Base-by-base conservation (phyloP, 2,329 filamentous ascomycete species). In the Sporothrix pseudoabietina region DNA sequence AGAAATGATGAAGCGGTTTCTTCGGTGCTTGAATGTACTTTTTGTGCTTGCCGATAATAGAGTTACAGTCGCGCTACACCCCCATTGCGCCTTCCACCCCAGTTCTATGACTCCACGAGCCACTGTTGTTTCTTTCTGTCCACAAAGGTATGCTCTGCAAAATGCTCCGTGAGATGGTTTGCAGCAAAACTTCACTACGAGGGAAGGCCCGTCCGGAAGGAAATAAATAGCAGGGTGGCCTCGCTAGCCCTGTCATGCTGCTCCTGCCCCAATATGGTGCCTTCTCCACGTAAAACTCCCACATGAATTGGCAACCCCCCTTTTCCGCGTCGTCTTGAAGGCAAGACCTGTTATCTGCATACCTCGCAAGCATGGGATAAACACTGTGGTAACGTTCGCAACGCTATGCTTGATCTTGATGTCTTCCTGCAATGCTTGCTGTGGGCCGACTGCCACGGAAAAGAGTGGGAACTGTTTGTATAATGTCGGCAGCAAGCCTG, bases 261-360 rank as follows among this genome's bases (percentile, higher is more conserved):
- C 4, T 44, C 14, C 8, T 26, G 12, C 26, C 65, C 65, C 44
- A 68, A 44, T 39, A 22, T 47, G 39, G 14, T 26, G n/a, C 35
- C 52, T 44, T 70, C 35, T 59, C 68, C 68, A 57, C 49, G 39
- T 71, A 71, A 44, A 71, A 61, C 69, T 71, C 68, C 5, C 54
- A 26, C 12, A 47, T 39, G 69, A 59, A 59, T 71, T 59, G 39
- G 69, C 49, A 57, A 44, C 22, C 52, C 54, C 68, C 47, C 35
- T 44, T 47, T 32, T 30, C 7, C 39, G 35, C n/a, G 19, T 71
- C 54, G 69, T 47, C 19, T 47, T 6, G 22, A 19, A 9, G 55
- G 69, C 26, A 71, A 71, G 8, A 61, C 39, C 35, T 54, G n/a
- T 3, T 71, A 71, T 59, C 8, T 71, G 52, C 69, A 71, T 59